A percentile compares a stretch with the other conserved stretches of the same genome.
Evolutionary conservation across 2,329 filamentous ascomycete genomes (phyloP).

Genomic region (Fusarium globosum): DNA sequence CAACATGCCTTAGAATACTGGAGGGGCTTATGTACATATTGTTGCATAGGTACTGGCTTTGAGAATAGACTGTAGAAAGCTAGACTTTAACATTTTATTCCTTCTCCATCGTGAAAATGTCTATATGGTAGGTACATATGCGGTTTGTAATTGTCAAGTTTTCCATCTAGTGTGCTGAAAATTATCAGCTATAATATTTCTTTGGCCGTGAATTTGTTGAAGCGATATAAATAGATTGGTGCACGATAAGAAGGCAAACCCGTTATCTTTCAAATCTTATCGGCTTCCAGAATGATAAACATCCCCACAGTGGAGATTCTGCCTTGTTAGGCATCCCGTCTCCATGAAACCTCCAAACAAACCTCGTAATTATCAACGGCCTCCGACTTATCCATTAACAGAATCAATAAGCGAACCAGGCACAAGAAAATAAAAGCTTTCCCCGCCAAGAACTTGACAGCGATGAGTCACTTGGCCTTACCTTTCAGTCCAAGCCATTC

Average conservation of each 20-base stretch:
- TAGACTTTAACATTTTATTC: background rate
- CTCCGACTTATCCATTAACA: background rate
- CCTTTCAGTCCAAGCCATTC: background rate
- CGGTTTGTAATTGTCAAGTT: fast-evolving
- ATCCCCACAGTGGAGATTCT: background rate
- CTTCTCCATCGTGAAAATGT: fast-evolving
- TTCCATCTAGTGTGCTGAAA: background rate
- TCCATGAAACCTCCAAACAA: background rate
- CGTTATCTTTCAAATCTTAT: background rate
- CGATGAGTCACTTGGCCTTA: background rate
- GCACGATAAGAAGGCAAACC: background rate
- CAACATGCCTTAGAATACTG: background rate
- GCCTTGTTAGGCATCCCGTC: background rate
- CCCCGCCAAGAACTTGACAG: background rate
- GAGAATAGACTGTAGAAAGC: background rate
- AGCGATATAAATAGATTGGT: background rate
- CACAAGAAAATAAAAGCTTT: background rate
- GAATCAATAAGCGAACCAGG: background rate
- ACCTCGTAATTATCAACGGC: background rate
- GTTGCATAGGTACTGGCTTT: background rate
- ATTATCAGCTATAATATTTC: too few species aligned
- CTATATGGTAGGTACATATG: background rate
- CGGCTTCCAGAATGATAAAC: background rate
- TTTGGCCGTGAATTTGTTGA: fast-evolving
- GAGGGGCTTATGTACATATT: fast-evolving